Percentiles rank a stretch among this genome's conserved stretches.
phyloP scores from a whole-genome alignment of 2,329 filamentous ascomycete species.

The Rhinocladiella similis region DNA sequence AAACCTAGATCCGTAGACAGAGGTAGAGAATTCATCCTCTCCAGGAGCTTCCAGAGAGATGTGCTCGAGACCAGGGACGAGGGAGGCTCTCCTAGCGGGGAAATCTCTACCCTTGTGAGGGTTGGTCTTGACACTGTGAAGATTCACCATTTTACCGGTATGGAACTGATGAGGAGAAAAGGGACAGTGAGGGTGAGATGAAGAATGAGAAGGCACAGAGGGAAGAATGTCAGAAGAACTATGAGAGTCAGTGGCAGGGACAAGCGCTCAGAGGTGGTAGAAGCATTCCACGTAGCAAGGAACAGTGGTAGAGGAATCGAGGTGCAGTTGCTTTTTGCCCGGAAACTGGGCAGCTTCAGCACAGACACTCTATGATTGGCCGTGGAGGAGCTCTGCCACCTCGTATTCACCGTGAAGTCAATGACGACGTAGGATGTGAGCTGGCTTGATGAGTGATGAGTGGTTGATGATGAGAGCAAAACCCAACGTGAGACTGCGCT shows the following conservation, averaged over 20 bases:
- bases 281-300: not conserved
- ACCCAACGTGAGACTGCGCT: not conserved
- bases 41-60: slow-evolving; percentile 43
- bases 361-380: slow-evolving; percentile 10
- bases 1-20: slow-evolving; percentile 85
- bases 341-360: not conserved
- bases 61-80: slow-evolving; percentile 30
- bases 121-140: slow-evolving; percentile 40
- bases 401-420: not conserved
- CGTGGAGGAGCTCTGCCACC: not conserved
- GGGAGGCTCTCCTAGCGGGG: slow-evolving; percentile 13
- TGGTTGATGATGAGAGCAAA: slow-evolving; percentile 1
- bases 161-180: not conserved
- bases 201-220: not conserved
- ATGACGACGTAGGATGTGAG: slow-evolving; percentile 8
- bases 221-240: not conserved
- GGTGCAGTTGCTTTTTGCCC: not conserved
- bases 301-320: not conserved
- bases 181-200: not conserved
- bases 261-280: not conserved
- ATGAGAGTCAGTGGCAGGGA: not conserved
- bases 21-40: slow-evolving; percentile 63
- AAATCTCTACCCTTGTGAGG: slow-evolving; percentile 13
- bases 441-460: slow-evolving; percentile 1
- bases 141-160: slow-evolving; percentile 42